These are phyloP conservation scores for Neurospora pannonica DNA, from an alignment of 495 filamentous ascomycete species.

Conservation along the genomic window DNA sequence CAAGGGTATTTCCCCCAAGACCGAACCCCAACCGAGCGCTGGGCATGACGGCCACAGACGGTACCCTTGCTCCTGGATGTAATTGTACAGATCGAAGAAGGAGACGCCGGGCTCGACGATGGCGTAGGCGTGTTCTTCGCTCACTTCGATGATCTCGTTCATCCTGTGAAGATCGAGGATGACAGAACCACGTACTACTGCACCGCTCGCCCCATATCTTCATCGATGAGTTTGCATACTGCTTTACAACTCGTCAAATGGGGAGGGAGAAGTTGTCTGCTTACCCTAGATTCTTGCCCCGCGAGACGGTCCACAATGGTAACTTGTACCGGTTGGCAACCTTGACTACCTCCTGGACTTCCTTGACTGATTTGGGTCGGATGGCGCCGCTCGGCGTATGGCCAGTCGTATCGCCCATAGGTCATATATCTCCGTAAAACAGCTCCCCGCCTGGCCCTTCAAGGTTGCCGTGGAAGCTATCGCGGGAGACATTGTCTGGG, in stretches of 20 bases:
- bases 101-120: slow-evolving; percentile 47
- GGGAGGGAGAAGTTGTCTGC: background rate
- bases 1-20: slow-evolving; percentile 44
- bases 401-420: background rate
- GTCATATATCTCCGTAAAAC: background rate
- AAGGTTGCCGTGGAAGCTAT: background rate
- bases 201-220: slow-evolving; percentile 45
- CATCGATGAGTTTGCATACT: slow-evolving; percentile 4
- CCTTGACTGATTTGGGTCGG: slow-evolving; percentile 3
- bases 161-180: slow-evolving; percentile 44
- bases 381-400: background rate
- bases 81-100: slow-evolving; percentile 42
- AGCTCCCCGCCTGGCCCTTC: background rate
- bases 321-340: slow-evolving; percentile 31
- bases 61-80: slow-evolving; percentile 32
- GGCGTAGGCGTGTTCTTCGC: slow-evolving; percentile 39
- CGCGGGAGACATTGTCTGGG: background rate
- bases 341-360: slow-evolving; percentile 6
- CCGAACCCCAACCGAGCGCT: slow-evolving; percentile 44
- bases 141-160: slow-evolving; percentile 44
- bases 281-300: slow-evolving; percentile 40
- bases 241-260: background rate
- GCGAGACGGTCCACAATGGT: slow-evolving; percentile 37
- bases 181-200: slow-evolving; percentile 37
- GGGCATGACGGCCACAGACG: slow-evolving; percentile 42